phyloP scores from a whole-genome alignment of 2,329 filamentous ascomycete species.

The Alternaria longipes region DNA sequence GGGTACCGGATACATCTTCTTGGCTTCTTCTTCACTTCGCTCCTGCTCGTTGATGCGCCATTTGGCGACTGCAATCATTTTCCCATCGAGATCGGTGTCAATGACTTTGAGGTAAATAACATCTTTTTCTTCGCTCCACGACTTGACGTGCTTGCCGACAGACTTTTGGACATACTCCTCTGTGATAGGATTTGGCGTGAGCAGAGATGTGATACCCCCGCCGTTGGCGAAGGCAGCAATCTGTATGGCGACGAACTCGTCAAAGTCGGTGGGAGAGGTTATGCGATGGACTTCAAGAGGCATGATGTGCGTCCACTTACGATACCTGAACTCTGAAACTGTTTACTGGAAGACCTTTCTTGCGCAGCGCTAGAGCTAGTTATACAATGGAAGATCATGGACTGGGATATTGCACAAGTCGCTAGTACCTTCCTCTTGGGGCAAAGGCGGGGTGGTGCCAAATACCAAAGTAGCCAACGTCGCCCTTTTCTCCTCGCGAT shows the following conservation, averaged over 20 bases:
- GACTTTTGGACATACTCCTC: conserved; percentile 27
- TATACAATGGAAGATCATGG: not conserved
- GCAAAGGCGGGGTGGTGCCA: conserved; percentile 9
- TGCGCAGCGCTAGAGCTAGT: not conserved
- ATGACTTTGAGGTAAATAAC: conserved; percentile 44
- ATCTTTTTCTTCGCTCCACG: conserved; percentile 36
- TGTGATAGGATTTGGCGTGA: conserved; percentile 31
- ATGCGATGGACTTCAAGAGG: conserved; percentile 46
- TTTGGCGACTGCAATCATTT: conserved; percentile 48
- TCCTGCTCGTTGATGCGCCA: conserved; percentile 49
- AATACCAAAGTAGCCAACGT: conserved; percentile 13
- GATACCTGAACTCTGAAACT: not conserved
- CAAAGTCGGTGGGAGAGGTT: conserved; percentile 36
- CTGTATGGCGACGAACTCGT: conserved; percentile 40
- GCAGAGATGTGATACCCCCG: conserved; percentile 36
- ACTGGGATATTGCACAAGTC: not conserved
- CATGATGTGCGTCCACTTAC: conserved; percentile 32
- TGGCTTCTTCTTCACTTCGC: conserved; percentile 43
- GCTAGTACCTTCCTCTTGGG: conserved; percentile 10
- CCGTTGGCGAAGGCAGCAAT: conserved; percentile 39
- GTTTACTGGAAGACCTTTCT: not conserved
- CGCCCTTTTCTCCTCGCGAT: conserved; percentile 17
- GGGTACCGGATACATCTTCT: conserved; percentile 39
- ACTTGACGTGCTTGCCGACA: conserved; percentile 39
- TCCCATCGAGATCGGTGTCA: conserved; percentile 42